phyloP scores from a whole-genome alignment of 306 rosid species.

The Carpinus fangiana region DNA sequence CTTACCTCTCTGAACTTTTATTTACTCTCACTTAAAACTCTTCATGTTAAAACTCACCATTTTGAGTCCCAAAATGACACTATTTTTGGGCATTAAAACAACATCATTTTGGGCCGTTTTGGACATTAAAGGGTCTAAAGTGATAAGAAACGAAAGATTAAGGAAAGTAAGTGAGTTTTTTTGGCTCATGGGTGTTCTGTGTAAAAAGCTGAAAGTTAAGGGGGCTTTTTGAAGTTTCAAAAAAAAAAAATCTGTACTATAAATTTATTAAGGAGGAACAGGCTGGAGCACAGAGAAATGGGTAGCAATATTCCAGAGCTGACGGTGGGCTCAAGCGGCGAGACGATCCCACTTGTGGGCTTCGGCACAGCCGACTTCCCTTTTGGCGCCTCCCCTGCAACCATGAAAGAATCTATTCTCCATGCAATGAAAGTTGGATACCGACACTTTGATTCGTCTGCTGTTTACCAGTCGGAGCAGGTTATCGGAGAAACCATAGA shows the following conservation, averaged over 20 bases:
- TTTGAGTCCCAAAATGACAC: too few relatives aligned
- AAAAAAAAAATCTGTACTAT: not conserved
- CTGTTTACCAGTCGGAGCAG: conserved; percentile 43
- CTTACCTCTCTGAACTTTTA: too few relatives aligned
- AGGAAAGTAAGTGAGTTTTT: too few relatives aligned
- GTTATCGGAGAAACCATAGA: conserved; percentile 43
- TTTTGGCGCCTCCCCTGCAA: not conserved
- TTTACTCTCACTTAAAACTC: too few relatives aligned
- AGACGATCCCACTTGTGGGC: conserved; percentile 6
- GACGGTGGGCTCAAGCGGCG: not conserved
- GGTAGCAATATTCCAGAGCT: not conserved
- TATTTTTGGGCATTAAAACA: too few relatives aligned
- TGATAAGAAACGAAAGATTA: too few relatives aligned
- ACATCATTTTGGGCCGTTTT: too few relatives aligned
- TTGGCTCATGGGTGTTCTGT: too few relatives aligned
- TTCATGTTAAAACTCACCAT: too few relatives aligned
- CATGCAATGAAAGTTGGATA: conserved; percentile 44
- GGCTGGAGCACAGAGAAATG: not conserved
- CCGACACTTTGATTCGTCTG: conserved; percentile 48
- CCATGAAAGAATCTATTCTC: not conserved
- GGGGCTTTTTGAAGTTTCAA: too few relatives aligned
- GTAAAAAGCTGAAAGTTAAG: too few relatives aligned
- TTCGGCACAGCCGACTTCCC: conserved; percentile 16
- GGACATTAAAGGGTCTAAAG: too few relatives aligned
- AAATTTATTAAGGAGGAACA: not conserved